These are phyloP conservation scores for Macrotyloma uniflorum DNA, from an alignment of 306 rosid genomes.

Conservation along the genomic window DNA sequence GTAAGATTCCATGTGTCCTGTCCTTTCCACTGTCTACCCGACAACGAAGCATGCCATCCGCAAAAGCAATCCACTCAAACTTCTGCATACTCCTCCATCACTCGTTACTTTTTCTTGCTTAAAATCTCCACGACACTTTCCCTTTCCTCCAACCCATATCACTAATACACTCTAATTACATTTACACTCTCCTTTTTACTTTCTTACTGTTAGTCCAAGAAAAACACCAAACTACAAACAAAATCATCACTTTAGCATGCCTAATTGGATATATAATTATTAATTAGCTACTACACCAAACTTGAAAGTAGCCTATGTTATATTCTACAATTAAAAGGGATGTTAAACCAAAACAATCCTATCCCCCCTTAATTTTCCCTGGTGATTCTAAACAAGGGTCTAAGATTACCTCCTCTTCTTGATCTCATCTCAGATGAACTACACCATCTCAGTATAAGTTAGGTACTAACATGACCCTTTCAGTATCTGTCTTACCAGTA, in stretches of 20 bases:
- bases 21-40: constrained; percentile 60
- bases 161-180: not conserved
- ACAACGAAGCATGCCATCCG: constrained; percentile 55
- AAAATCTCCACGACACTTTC: not conserved
- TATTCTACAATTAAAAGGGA: not conserved
- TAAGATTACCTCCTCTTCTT: too few relatives aligned
- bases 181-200: not conserved
- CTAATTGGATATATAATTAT: not conserved
- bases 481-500: not conserved
- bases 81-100: not conserved
- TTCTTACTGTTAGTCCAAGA: not conserved
- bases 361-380: too few relatives aligned
- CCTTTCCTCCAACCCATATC: not conserved
- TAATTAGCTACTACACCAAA: not conserved
- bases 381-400: too few relatives aligned
- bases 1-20: constrained; percentile 70
- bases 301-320: not conserved
- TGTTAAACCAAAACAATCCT: not conserved
- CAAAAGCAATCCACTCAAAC: constrained; percentile 19
- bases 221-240: not conserved
- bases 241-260: not conserved
- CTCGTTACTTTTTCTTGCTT: not conserved
- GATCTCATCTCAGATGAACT: too few relatives aligned
- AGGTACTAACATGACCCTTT: not conserved
- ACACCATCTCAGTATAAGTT: not conserved